These are phyloP conservation scores for Tricholoma sp. DNA, from an alignment of 768 basidiomycete genomes.

Conservation along the genomic window DNA sequence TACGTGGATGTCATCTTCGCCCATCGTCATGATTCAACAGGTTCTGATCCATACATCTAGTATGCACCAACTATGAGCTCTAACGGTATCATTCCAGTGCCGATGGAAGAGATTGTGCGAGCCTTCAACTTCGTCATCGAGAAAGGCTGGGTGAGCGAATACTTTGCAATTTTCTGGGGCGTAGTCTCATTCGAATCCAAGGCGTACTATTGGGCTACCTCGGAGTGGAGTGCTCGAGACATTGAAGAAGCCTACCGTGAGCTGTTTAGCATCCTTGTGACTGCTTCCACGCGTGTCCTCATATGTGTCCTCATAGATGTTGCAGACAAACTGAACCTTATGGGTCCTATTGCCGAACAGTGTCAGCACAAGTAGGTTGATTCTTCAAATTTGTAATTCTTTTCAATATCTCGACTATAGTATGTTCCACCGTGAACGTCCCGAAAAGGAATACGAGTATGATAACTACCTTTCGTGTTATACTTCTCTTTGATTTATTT, in stretches of 20 bases:
- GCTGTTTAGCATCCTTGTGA: constrained; percentile 8
- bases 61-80: background rate
- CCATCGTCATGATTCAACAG: constrained; percentile 58
- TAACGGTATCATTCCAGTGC: constrained; percentile 26
- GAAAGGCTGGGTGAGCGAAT: constrained; percentile 50
- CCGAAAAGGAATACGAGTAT: constrained; percentile 76
- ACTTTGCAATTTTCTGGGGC: background rate
- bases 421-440: constrained; percentile 73
- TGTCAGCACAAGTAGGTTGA: constrained; percentile 60
- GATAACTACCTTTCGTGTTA: constrained; percentile 10
- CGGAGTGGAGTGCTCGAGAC: constrained; percentile 63
- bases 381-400: background rate
- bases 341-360: constrained; percentile 73
- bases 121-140: constrained; percentile 79
- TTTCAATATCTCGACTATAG: constrained; percentile 26
- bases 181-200: constrained; percentile 11
- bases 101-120: constrained; percentile 76
- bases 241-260: constrained; percentile 54
- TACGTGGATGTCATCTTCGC: constrained; percentile 75
- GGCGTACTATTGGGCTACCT: constrained; percentile 70
- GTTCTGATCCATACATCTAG: constrained; percentile 21
- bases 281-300: background rate
- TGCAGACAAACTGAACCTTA: constrained; percentile 60
- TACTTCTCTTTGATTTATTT: background rate
- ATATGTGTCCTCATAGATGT: constrained; percentile 40